Evolutionary conservation across 805 yeast species (phyloP), one percentile per base, ranked within the genome.

Genomic region (Kodamaea leandrae): DNA sequence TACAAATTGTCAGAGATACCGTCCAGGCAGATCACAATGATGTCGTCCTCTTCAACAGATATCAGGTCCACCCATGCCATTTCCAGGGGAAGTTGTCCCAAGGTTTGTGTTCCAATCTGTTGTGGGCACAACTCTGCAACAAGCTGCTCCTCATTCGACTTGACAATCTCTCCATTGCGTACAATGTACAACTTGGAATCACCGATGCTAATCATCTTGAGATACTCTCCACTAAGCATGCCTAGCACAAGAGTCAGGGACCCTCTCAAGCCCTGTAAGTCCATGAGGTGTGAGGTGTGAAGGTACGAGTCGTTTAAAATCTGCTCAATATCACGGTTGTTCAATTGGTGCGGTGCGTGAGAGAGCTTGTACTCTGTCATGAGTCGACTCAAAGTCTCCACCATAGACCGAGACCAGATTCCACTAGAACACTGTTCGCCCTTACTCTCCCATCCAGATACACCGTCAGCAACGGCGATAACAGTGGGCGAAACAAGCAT

Each of bases 381-480:
- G 15, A 69, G 55, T 18, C 78, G 48, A 45, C 76, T 66, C 39
- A 74, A 61, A 4, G 77, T 74, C 50, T 76, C 82, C 36, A 76
- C 53, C 67, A 76, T 71, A 1, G 73, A 64, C 37, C 80, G 60
- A 1, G 80, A 70, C 77, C 79, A 76, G 14, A 74, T 60, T 1
- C 80, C 80, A 16, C 77, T 67, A 20, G 71, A 62, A 9, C 74
- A 61, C 41, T 71, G 70, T 18, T 53, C 56, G 2, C 45, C 52
- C 28, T 61, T 65, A 14, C 70, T 65, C 50, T 71, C 76, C 80
- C 80, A 76, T 1, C 79, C 78, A 15, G 77, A 71, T 6, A 76
- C 78, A 1, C 82, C 82, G 51, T 76, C 82, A 3, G 82, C 80
- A 3, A 76, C 68, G 2, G 77, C 81, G 40, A 76, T 50, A 32